A percentile compares a stretch with the other conserved stretches of the same genome.
Evolutionary conservation across 192 early-diverging fungal species (phyloP).

Genomic region (Linnemannia zychae): DNA sequence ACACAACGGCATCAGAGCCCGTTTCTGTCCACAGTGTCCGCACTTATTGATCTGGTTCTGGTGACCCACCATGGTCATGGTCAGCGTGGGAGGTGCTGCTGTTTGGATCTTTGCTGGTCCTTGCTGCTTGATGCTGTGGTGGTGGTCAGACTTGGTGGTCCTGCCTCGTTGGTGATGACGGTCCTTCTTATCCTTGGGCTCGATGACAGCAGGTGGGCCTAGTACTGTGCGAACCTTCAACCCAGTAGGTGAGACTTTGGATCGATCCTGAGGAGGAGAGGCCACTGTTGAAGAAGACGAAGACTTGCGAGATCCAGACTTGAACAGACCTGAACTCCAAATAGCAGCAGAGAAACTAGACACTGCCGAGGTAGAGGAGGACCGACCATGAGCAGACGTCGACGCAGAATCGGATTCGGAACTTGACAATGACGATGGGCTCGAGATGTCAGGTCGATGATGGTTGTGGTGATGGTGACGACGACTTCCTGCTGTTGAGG

Average conservation of each 20-base stretch:
- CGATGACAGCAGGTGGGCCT: neutral
- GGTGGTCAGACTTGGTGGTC: conserved; percentile 7
- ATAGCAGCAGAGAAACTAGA: conserved; percentile 29
- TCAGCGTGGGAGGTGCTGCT: neutral
- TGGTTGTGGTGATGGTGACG: neutral
- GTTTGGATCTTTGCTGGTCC: neutral
- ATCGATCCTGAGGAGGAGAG: neutral
- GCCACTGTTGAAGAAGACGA: neutral
- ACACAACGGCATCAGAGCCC: conserved; percentile 45
- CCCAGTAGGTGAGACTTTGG: neutral
- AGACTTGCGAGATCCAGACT: neutral
- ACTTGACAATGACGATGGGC: conserved; percentile 26
- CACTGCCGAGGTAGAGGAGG: neutral
- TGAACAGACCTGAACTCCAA: conserved; percentile 43
- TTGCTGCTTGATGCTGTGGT: conserved; percentile 8
- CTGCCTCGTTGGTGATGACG: conserved; percentile 15
- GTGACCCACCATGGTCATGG: conserved; percentile 40
- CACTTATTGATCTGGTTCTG: conserved; percentile 33
- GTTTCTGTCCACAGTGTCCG: conserved; percentile 33
- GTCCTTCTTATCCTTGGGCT: conserved; percentile 6
- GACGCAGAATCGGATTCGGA: conserved; percentile 15
- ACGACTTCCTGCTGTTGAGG: neutral
- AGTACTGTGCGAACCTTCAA: conserved; percentile 10
- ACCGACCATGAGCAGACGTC: conserved; percentile 4
- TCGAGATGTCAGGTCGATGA: conserved; percentile 27